Base-by-base conservation (phyloP, 2,329 filamentous ascomycete genomes). In the Aurifilum marmelostoma region DNA sequence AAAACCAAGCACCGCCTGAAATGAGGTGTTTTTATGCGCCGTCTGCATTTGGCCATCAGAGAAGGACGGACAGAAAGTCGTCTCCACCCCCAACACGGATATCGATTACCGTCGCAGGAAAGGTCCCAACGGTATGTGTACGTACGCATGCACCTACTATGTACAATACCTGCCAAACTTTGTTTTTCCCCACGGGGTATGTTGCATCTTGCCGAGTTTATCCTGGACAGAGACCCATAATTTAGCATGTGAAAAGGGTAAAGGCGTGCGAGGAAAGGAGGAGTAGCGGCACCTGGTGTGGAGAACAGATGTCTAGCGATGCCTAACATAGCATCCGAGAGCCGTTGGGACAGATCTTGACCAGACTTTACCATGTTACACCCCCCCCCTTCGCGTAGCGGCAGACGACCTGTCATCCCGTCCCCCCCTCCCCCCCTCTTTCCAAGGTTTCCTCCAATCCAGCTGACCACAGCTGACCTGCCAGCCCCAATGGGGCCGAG, bases 211-310 rank as follows among this genome's bases (percentile, higher is more conserved):
- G 11, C 52, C 52, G 52, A 56, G 52, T 2, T 29, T 6, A n/a
- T 47, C 14, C 52, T 56, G 24, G 14, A 27, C 3, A 29, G 11
- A 27, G 52, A 18, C 24, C 52, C 52, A 32, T 29, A 56, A 56
- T 32, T 32, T 29, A 11, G 14, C 52, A 56, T 56, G 52, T 56
- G 52, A 56, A 56, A 56, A 56, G 52, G 52, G 52, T 29, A 56
- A 56, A 29, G 27, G 24, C 27, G 52, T 8, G 52, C 14, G 52
- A 56, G 27, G 12, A 27, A 39, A 6, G 37, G 12, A 11, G 37
- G 37, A 7, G 8, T 34, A 47, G 21, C 7, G 21, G 43, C 7
- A 47, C 21, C 21, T n/a, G 43, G 3, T 24, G 56, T 59, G 56
- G 56, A 59, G 56, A 9, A 18, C 4, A 16, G 3, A 2, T 18